These are phyloP conservation scores for Ustilago loliicola DNA, from an alignment of 1,284 basidiomycete species.

Conservation along the genomic window DNA sequence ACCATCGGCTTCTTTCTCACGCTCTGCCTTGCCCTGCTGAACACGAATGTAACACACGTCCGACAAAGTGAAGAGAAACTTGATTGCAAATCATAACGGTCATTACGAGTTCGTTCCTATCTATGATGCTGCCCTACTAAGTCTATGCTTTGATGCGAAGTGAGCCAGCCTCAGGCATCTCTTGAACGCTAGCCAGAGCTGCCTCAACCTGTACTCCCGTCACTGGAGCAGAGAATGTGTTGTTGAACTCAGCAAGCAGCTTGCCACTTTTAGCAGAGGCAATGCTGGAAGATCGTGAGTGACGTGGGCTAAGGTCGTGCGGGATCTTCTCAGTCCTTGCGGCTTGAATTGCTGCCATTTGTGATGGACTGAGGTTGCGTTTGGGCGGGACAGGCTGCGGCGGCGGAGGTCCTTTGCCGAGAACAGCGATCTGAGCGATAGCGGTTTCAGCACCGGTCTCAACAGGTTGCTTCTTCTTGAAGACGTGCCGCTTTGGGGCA, in stretches of 20 bases:
- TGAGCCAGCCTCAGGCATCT: constrained; percentile 33
- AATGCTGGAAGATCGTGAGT: constrained; percentile 32
- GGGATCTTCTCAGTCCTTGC: constrained; percentile 36
- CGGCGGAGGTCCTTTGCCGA: constrained; percentile 1
- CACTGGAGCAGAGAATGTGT: background rate
- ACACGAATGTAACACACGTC: too few relatives aligned
- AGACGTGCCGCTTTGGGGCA: constrained; percentile 18
- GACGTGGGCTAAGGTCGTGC: constrained; percentile 25
- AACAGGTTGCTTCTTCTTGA: constrained; percentile 29
- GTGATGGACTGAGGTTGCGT: constrained; percentile 34
- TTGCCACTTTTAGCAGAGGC: constrained; percentile 24
- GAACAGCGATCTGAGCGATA: background rate
- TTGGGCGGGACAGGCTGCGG: constrained; percentile 14
- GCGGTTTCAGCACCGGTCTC: background rate
- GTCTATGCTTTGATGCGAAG: constrained; percentile 32
- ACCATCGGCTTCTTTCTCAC: too few relatives aligned
- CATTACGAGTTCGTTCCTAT: background rate
- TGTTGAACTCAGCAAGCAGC: constrained; percentile 9
- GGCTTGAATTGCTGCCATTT: constrained; percentile 31
- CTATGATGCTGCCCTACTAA: background rate
- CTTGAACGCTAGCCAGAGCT: constrained; percentile 30
- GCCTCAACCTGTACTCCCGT: constrained; percentile 8
- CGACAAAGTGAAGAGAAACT: too few relatives aligned
- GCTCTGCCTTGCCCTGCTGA: too few relatives aligned
- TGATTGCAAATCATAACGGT: background rate